Evolutionary conservation across 2,329 filamentous ascomycete genomes (phyloP).

Genomic region (Fusarium guadeloupense): DNA sequence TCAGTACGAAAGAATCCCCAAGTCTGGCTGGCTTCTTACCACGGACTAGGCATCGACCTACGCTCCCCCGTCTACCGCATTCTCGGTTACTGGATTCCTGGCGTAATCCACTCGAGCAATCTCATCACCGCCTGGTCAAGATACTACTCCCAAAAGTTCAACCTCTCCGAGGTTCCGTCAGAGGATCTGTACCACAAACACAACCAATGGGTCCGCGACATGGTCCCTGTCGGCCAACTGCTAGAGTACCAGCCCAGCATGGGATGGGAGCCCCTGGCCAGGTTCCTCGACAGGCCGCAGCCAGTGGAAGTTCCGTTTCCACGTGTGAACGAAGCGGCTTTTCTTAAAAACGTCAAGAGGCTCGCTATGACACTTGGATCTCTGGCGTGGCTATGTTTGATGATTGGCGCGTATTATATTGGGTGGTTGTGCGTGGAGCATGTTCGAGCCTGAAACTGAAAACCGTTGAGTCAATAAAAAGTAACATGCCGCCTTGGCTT

Average conservation of each 20-base stretch:
- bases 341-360: conserved; percentile 31
- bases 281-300: conserved; percentile 12
- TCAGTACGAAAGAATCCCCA: conserved; percentile 32
- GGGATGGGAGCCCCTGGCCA: conserved; percentile 28
- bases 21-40: conserved; percentile 32
- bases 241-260: conserved; percentile 33
- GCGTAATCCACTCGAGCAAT: conserved; percentile 32
- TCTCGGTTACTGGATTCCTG: conserved; percentile 30
- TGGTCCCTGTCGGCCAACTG: conserved; percentile 16
- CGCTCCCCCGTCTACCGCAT: conserved; percentile 25
- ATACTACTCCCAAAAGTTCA: conserved; percentile 26
- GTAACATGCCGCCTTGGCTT: neutral
- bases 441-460: neutral
- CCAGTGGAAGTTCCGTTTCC: conserved; percentile 20
- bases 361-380: conserved; percentile 31
- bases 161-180: conserved; percentile 12
- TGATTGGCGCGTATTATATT: conserved; percentile 11
- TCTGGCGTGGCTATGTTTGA: conserved; percentile 23
- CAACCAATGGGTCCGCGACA: conserved; percentile 30
- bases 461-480: neutral
- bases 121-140: conserved; percentile 29
- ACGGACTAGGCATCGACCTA: conserved; percentile 32
- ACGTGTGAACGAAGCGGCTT: conserved; percentile 34
- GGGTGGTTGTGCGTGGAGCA: neutral
- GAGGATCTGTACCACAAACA: conserved; percentile 27